These are phyloP conservation scores for Erythrophleum fordii DNA, from an alignment of 306 rosid genomes.

Conservation along the genomic window DNA sequence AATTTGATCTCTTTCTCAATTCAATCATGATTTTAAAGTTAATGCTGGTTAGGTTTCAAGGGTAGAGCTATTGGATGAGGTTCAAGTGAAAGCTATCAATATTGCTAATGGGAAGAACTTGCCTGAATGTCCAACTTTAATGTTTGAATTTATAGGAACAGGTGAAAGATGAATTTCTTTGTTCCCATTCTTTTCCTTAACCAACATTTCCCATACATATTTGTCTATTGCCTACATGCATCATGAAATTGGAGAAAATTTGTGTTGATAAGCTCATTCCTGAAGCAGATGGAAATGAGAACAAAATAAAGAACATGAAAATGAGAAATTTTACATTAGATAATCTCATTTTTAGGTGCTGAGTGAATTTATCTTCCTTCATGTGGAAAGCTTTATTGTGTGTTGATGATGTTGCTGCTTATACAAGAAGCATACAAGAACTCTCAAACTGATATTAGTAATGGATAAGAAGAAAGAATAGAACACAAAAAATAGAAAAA, in stretches of 20 bases:
- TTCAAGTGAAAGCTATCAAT: slow-evolving; percentile 91
- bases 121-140: slow-evolving; percentile 79
- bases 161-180: slow-evolving; percentile 49
- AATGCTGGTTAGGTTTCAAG: slow-evolving; percentile 76
- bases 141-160: slow-evolving; percentile 97
- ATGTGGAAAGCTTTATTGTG: background rate
- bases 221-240: slow-evolving; percentile 12
- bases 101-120: slow-evolving; percentile 85
- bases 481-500: background rate
- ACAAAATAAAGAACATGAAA: background rate
- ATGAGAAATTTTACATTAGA: slow-evolving; percentile 3
- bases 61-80: slow-evolving; percentile 95
- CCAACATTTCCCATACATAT: slow-evolving; percentile 25
- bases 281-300: background rate
- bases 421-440: slow-evolving; percentile 3
- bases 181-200: slow-evolving; percentile 4
- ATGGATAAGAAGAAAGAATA: slow-evolving; percentile 20
- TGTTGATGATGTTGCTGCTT: slow-evolving; percentile 18
- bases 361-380: slow-evolving; percentile 14
- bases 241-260: slow-evolving; percentile 21
- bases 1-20: slow-evolving; percentile 25
- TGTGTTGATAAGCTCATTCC: slow-evolving; percentile 25
- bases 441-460: background rate
- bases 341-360: background rate
- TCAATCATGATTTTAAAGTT: slow-evolving; percentile 30